Evolutionary conservation across 768 basidiomycete species (phyloP), one percentile per base, ranked within the genome.

Genomic region (Phanerodontia chrysosporium): DNA sequence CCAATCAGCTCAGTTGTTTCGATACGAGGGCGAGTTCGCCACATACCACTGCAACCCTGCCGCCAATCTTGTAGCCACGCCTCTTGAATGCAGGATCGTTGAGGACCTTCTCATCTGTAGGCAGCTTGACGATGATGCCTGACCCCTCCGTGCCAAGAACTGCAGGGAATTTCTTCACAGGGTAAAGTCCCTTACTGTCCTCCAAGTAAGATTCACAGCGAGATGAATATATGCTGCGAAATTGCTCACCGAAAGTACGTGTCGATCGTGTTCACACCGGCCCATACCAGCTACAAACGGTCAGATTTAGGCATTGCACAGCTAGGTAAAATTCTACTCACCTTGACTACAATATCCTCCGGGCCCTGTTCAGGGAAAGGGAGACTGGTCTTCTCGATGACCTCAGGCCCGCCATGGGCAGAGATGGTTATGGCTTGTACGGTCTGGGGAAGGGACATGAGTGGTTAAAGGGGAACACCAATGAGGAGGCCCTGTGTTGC

Each of bases 211-310:
- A 28, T 7, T 3, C 35, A 18, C 8, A 22, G 10, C 44, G 16
- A 9, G 30, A 45, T 12, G 12, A 25, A 35, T 39, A n/a, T n/a
- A n/a, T n/a, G n/a, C n/a, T n/a, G n/a, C n/a, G n/a, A n/a, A n/a
- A n/a, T n/a, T n/a, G 64, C 74, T 7, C 32, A 87, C 83, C 94
- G 79, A 68, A 81, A 84, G 71, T 97, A 95, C 45, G 84, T 86
- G 69, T 91, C 89, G 68, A 89, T 92, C 70, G 90, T 97, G 75
- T 97, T 97, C 66, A 96, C 81, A 8, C 91, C 92, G 14, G 80
- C 74, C 64, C 86, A 93, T 64, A 92, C 83, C 24, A 86, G 77
- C 89, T 88, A 66, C 1, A 6, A 35, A 4, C 1, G 30, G 13
- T 21, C 3, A 27, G 28, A 22, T 29, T 27, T 32, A 30, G 27